Percentiles rank a stretch among this genome's conserved stretches.
Evolutionary conservation across 495 filamentous ascomycete species (phyloP).

Genomic region (Hypoxylon trugodes): DNA sequence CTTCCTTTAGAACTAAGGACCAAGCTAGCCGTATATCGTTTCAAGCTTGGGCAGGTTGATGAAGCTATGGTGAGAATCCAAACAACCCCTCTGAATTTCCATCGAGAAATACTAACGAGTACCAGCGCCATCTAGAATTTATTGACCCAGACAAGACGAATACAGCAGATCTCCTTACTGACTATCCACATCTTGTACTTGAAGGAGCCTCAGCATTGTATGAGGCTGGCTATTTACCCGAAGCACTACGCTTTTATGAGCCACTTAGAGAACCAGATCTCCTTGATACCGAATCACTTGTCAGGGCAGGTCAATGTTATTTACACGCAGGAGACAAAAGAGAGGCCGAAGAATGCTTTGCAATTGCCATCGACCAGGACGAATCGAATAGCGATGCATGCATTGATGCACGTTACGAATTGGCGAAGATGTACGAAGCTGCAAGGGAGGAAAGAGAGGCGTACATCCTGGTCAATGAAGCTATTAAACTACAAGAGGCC

Average conservation of each 20-base stretch:
- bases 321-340: constrained; percentile 65
- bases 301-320: constrained; percentile 79
- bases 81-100: not conserved
- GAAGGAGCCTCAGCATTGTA: constrained; percentile 46
- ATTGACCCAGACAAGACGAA: constrained; percentile 34
- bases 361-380: constrained; percentile 74
- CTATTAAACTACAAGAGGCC: constrained; percentile 64
- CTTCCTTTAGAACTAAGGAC: constrained; percentile 86
- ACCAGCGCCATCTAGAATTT: constrained; percentile 44
- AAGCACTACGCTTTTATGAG: constrained; percentile 79
- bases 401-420: constrained; percentile 64
- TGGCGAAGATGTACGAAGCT: constrained; percentile 83
- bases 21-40: constrained; percentile 82
- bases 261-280: constrained; percentile 64
- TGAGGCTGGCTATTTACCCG: constrained; percentile 60
- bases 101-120: constrained; percentile 11
- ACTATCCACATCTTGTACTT: constrained; percentile 38
- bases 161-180: constrained; percentile 23
- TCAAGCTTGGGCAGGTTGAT: constrained; percentile 71
- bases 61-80: constrained; percentile 75
- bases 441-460: constrained; percentile 74
- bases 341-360: constrained; percentile 78
- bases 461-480: constrained; percentile 75
- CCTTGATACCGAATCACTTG: constrained; percentile 68
- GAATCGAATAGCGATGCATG: constrained; percentile 69